phyloP scores from a whole-genome alignment of 208 protist genomes.

The Wallacemonas rigidus region DNA sequence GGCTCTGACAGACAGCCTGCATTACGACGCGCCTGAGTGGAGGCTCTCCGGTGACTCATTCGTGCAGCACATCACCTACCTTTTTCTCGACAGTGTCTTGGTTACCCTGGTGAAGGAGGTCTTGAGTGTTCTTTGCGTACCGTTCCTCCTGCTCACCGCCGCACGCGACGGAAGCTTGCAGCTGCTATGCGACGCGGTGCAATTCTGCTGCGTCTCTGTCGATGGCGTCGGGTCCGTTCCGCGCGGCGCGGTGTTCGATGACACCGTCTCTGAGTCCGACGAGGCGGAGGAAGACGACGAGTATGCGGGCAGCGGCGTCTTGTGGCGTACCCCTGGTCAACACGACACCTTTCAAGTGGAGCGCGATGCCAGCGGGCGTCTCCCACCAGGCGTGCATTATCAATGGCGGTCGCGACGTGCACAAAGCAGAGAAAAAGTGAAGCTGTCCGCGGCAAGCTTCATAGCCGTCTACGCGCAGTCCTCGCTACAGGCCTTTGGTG shows the following conservation, averaged over 20 bases:
- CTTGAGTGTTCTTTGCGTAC: slow-evolving; percentile 29
- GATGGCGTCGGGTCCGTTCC: slow-evolving; percentile 81
- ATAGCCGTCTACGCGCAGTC: slow-evolving; percentile 53
- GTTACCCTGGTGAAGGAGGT: slow-evolving; percentile 28
- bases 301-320: not conserved
- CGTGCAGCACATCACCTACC: slow-evolving; percentile 45
- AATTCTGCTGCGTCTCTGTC: slow-evolving; percentile 50
- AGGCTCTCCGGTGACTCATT: slow-evolving; percentile 62
- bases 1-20: slow-evolving; percentile 43
- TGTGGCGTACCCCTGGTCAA: too few species aligned
- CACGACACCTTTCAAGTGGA: not conserved
- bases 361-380: not conserved
- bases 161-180: slow-evolving; percentile 63
- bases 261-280: not conserved
- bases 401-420: not conserved
- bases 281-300: slow-evolving; percentile 21
- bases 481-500: slow-evolving; percentile 31
- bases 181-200: slow-evolving; percentile 43
- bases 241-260: slow-evolving; percentile 39
- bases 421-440: slow-evolving; percentile 22
- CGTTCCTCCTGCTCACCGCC: slow-evolving; percentile 56
- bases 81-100: slow-evolving; percentile 51
- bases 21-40: slow-evolving; percentile 64
- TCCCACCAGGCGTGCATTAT: not conserved
- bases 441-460: slow-evolving; percentile 49